A percentile compares a stretch with the other conserved stretches of the same genome.
phyloP scores from a whole-genome alignment of 805 yeast genomes.

The Tanozyma kutaoensis region DNA sequence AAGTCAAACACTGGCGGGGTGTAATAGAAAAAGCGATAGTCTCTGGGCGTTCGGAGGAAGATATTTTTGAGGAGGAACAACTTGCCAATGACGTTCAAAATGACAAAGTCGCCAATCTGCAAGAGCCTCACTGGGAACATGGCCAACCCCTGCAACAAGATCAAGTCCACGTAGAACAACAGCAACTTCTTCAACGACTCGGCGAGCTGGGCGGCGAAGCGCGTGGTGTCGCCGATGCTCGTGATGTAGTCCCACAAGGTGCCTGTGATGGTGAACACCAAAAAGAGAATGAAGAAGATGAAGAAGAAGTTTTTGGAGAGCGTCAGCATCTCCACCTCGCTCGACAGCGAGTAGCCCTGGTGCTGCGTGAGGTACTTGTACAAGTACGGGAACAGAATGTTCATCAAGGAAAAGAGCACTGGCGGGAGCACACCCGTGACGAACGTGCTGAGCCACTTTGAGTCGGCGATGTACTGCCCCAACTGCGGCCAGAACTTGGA shows the following conservation, averaged over 20 bases:
- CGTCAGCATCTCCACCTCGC: constrained; percentile 45
- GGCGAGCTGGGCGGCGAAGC: constrained; percentile 43
- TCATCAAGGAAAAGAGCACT: constrained; percentile 40
- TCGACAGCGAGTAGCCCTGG: constrained; percentile 43
- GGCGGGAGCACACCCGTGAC: constrained; percentile 56
- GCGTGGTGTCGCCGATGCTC: constrained; percentile 42
- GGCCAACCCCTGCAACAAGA: constrained; percentile 57
- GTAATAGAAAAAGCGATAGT: constrained; percentile 36
- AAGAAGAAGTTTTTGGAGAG: constrained; percentile 46
- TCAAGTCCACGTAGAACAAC: constrained; percentile 44
- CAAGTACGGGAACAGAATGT: constrained; percentile 40
- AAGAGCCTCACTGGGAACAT: constrained; percentile 47
- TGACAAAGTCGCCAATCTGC: constrained; percentile 40
- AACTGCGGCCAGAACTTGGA: constrained; percentile 46
- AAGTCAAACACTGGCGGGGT: constrained; percentile 49
- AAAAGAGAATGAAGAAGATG: constrained; percentile 46
- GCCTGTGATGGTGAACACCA: constrained; percentile 50
- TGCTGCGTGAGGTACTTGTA: constrained; percentile 34
- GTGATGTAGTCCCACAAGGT: constrained; percentile 49
- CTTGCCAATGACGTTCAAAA: constrained; percentile 26
- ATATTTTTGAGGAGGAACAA: constrained; percentile 23
- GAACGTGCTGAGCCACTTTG: constrained; percentile 37
- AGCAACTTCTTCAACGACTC: constrained; percentile 37
- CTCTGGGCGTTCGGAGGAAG: constrained; percentile 35
- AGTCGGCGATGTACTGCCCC: constrained; percentile 37